A percentile compares a stretch with the other conserved stretches of the same genome.
Evolutionary conservation across 2,329 filamentous ascomycete species (phyloP).

Genomic region (Beauveria scarabaeidicola): DNA sequence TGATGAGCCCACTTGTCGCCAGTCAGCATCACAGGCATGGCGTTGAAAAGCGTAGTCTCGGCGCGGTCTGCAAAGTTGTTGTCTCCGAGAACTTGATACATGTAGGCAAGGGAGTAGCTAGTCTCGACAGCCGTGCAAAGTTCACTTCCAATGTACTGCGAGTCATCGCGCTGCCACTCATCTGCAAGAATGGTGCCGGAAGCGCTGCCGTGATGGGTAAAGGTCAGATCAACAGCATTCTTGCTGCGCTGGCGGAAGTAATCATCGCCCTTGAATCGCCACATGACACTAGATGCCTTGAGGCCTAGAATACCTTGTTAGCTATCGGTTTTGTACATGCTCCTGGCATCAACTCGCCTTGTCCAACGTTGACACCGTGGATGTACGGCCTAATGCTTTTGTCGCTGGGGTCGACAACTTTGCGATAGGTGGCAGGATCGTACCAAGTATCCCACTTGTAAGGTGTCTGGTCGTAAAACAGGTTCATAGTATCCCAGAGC

Average conservation of each 20-base stretch:
- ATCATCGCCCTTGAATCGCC: constrained; percentile 30
- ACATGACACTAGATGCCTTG: constrained; percentile 31
- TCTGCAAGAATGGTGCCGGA: constrained; percentile 35
- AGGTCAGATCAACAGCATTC: constrained; percentile 28
- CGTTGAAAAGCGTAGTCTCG: constrained; percentile 46
- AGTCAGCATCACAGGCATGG: constrained; percentile 41
- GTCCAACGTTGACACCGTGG: constrained; percentile 36
- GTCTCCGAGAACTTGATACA: constrained; percentile 25
- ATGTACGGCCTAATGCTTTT: constrained; percentile 22
- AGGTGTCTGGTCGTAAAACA: constrained; percentile 25
- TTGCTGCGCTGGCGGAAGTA: constrained; percentile 27
- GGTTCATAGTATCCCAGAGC: constrained; percentile 33
- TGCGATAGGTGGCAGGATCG: constrained; percentile 16
- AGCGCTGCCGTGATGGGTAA: constrained; percentile 30
- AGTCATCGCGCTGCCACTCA: constrained; percentile 29
- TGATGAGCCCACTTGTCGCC: constrained; percentile 48
- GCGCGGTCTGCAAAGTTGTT: constrained; percentile 39
- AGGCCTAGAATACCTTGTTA: constrained; percentile 19
- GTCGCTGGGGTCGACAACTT: constrained; percentile 15
- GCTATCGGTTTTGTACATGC: not conserved
- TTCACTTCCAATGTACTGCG: constrained; percentile 29
- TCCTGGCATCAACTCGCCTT: constrained; percentile 22
- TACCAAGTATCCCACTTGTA: constrained; percentile 24
- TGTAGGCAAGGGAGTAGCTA: constrained; percentile 24
- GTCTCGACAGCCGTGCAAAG: constrained; percentile 28